phyloP scores from a whole-genome alignment of 768 basidiomycete species.

The Kockovaella imperatae region DNA sequence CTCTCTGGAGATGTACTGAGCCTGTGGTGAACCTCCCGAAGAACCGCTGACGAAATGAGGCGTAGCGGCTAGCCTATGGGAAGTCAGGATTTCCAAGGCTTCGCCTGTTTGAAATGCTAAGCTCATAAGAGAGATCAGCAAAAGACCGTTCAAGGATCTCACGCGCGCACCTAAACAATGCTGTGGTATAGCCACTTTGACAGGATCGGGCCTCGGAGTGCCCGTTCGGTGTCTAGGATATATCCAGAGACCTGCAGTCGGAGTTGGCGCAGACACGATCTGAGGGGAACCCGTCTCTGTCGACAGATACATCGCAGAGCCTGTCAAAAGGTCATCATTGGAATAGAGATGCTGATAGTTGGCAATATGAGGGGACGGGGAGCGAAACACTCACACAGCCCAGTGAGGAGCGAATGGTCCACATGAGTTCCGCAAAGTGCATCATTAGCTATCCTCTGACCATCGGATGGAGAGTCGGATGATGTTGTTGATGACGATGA shows the following conservation, averaged over 20 bases:
- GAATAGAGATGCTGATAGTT: background rate
- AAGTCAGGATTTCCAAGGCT: slow-evolving; percentile 82
- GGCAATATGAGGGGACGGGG: background rate
- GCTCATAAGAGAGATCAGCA: background rate
- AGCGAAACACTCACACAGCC: slow-evolving; percentile 60
- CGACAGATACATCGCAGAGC: slow-evolving; percentile 70
- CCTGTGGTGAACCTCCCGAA: slow-evolving; percentile 26
- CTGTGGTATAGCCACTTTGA: slow-evolving; percentile 75
- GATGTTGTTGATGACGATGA: slow-evolving; percentile 49
- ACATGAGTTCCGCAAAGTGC: slow-evolving; percentile 88
- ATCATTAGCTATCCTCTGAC: slow-evolving; percentile 53
- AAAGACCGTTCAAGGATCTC: background rate
- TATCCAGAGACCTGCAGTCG: slow-evolving; percentile 82
- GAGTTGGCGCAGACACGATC: slow-evolving; percentile 56
- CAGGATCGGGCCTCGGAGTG: slow-evolving; percentile 55
- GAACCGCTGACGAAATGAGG: slow-evolving; percentile 89
- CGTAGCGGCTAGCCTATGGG: slow-evolving; percentile 71
- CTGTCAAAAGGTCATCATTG: slow-evolving; percentile 1
- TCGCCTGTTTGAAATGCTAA: slow-evolving; percentile 93
- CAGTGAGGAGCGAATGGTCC: slow-evolving; percentile 75
- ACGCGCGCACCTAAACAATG: slow-evolving; percentile 40
- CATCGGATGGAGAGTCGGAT: slow-evolving; percentile 27
- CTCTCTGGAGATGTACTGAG: slow-evolving; percentile 58
- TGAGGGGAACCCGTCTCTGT: slow-evolving; percentile 38
- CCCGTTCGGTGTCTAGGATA: slow-evolving; percentile 53